phyloP scores from a whole-genome alignment of 75 land plant genomes.

The Ceratopteris richardii region DNA sequence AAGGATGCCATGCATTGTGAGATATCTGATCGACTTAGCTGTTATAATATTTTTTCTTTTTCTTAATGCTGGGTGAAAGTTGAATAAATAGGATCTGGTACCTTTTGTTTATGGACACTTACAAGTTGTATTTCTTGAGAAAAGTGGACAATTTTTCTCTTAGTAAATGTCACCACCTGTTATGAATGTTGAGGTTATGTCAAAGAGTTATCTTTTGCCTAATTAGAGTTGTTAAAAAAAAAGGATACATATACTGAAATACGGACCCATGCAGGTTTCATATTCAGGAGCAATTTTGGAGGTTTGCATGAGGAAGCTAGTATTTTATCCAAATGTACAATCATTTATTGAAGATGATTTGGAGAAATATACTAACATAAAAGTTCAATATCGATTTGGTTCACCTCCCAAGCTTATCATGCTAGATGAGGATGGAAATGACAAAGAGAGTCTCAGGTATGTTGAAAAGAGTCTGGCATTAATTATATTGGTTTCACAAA shows the following conservation, averaged over 20 bases:
- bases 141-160: too few relatives aligned
- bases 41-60: neutral
- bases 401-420: constrained; percentile 82
- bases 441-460: constrained; percentile 83
- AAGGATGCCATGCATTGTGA: neutral
- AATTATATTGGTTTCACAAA: too few relatives aligned
- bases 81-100: too few relatives aligned
- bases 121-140: too few relatives aligned
- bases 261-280: constrained; percentile 35
- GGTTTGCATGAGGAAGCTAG: constrained; percentile 88
- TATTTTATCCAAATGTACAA: constrained; percentile 84
- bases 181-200: too few relatives aligned
- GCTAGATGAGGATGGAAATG: constrained; percentile 64
- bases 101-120: too few relatives aligned
- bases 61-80: neutral
- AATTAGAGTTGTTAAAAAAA: too few relatives aligned
- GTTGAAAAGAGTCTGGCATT: too few relatives aligned
- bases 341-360: constrained; percentile 82
- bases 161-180: too few relatives aligned
- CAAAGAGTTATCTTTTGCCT: too few relatives aligned
- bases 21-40: neutral
- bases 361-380: constrained; percentile 47
- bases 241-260: too few relatives aligned
- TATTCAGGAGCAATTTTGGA: constrained; percentile 82
- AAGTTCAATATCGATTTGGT: constrained; percentile 58